Conservation (phyloP, 225 moss, liverwort and hornwort genomes). For the Pseudisothecium myosuroides region DNA sequence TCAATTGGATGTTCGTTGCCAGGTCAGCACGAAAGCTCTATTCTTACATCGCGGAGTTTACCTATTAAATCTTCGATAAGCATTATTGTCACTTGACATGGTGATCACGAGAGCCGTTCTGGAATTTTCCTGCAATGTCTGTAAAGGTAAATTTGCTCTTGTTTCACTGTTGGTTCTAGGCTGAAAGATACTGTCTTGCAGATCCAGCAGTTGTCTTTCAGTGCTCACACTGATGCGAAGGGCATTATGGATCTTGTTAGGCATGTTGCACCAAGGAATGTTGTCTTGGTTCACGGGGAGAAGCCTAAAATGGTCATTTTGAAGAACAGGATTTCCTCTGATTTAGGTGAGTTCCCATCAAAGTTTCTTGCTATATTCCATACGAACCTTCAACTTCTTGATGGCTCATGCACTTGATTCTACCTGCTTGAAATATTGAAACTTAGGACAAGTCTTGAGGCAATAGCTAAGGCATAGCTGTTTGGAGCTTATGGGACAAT, state of each 20-base stretch:
- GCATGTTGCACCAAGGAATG: conserved; percentile 87
- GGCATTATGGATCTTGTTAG: conserved; percentile 96
- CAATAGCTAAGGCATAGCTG: not conserved
- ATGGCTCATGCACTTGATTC: not conserved
- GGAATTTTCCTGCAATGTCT: not conserved
- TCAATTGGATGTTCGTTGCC: conserved; percentile 88
- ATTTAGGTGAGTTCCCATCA: conserved; percentile 33
- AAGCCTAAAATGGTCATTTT: conserved; percentile 85
- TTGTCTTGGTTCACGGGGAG: conserved; percentile 93
- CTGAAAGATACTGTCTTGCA: conserved; percentile 17
- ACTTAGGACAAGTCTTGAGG: not conserved
- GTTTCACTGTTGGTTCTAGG: not conserved
- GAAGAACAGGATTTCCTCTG: conserved; percentile 65
- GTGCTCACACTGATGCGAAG: conserved; percentile 96
- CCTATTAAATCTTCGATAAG: not conserved
- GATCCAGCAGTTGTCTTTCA: conserved; percentile 93
- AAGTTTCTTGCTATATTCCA: not conserved
- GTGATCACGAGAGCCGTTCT: not conserved
- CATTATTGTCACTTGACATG: not conserved
- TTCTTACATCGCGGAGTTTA: not conserved
- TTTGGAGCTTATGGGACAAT: not conserved
- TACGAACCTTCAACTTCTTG: not conserved
- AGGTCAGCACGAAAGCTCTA: conserved; percentile 35
- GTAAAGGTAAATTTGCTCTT: not conserved
- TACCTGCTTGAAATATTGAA: not conserved